A percentile compares a stretch with the other conserved stretches of the same genome.
Conservation (phyloP, 78 protist species). For the Dictyostelium firmibasis region DNA sequence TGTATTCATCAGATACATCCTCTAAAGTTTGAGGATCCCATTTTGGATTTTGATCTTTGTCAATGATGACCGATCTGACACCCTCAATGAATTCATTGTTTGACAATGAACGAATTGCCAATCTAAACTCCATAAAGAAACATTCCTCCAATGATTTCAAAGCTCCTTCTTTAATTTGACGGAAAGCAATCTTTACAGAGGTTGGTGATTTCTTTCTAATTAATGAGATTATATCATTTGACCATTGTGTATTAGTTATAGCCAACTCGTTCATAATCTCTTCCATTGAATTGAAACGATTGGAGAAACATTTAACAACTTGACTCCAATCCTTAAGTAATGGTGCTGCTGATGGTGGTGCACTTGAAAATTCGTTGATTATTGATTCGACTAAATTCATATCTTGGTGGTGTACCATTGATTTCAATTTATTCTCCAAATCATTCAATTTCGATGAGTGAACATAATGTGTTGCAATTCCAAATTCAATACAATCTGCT, state of each 20-base stretch:
- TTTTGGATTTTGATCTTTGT: slow-evolving; percentile 84
- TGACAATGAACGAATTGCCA: slow-evolving; percentile 47
- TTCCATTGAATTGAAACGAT: not conserved
- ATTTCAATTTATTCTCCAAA: slow-evolving; percentile 26
- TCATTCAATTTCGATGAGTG: slow-evolving; percentile 10
- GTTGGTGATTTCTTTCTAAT: slow-evolving; percentile 69
- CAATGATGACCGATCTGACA: slow-evolving; percentile 77
- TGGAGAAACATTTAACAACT: slow-evolving; percentile 37
- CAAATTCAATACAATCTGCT: slow-evolving; percentile 75
- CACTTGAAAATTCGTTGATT: slow-evolving; percentile 39
- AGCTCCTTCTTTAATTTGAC: slow-evolving; percentile 58
- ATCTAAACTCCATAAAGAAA: slow-evolving; percentile 62
- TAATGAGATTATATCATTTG: not conserved
- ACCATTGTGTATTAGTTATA: slow-evolving; percentile 7
- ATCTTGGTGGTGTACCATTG: slow-evolving; percentile 17
- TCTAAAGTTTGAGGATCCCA: slow-evolving; percentile 78
- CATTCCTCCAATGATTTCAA: slow-evolving; percentile 20
- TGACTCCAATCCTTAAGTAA: slow-evolving; percentile 51
- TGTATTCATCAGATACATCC: slow-evolving; percentile 61
- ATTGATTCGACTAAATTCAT: slow-evolving; percentile 23
- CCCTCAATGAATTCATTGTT: slow-evolving; percentile 76
- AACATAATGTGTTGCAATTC: slow-evolving; percentile 77
- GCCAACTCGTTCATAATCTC: slow-evolving; percentile 12
- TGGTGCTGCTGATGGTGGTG: slow-evolving; percentile 19
- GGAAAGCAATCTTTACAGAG: slow-evolving; percentile 58